Evolutionary conservation across 352 stramenopile genomes (phyloP).

Genomic region (Phytopythium cucurbitacearum): DNA sequence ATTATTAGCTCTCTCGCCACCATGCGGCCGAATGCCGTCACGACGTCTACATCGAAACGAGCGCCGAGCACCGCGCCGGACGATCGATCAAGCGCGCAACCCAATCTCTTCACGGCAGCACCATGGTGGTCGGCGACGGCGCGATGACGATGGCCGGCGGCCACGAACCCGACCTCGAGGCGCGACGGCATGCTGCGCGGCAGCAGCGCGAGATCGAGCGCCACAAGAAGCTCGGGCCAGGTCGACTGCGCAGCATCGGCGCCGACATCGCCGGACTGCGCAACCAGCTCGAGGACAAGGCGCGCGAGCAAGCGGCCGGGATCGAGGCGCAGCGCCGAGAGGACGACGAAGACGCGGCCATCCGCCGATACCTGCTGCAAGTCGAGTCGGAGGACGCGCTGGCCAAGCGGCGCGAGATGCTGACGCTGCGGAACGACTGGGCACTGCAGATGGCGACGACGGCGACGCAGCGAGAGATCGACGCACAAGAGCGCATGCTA

Average conservation of each 20-base stretch:
- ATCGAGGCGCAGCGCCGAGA: conserved; percentile 33
- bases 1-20: too few species aligned
- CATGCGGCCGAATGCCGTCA: too few species aligned
- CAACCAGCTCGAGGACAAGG: conserved; percentile 69
- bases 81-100: too few species aligned
- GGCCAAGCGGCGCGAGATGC: conserved; percentile 50
- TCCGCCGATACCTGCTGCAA: conserved; percentile 71
- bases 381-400: conserved; percentile 68
- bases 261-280: conserved; percentile 71
- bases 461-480: conserved; percentile 19
- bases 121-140: conserved; percentile 11
- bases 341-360: conserved; percentile 57
- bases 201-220: conserved; percentile 63
- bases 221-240: conserved; percentile 58
- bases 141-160: conserved; percentile 12
- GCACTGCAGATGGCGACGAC: conserved; percentile 28
- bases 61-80: too few species aligned
- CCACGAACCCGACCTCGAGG: conserved; percentile 24
- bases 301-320: conserved; percentile 40
- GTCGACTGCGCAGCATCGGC: conserved; percentile 60
- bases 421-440: conserved; percentile 72
- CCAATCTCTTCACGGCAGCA: neutral
- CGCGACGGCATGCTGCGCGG: conserved; percentile 48
- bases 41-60: too few species aligned
- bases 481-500: conserved; percentile 23